A percentile compares a stretch with the other conserved stretches of the same genome.
phyloP scores from a whole-genome alignment of 2,329 filamentous ascomycete species.

The Cytospora schulzeri region DNA sequence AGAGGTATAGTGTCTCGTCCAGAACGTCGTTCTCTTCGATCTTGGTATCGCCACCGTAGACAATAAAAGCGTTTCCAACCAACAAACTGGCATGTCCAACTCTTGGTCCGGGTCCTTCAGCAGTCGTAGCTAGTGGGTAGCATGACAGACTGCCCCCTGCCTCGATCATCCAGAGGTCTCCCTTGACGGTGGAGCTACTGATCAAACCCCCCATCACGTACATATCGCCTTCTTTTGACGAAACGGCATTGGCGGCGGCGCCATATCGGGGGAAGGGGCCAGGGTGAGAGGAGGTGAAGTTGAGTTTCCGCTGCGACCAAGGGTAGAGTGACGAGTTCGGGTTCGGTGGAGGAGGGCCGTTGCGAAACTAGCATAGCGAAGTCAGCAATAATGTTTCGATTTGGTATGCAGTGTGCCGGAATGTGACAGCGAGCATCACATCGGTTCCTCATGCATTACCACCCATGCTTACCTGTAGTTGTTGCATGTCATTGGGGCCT shows the following conservation, averaged over 20 bases:
- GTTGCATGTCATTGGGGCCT: constrained; percentile 40
- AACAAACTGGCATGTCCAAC: constrained; percentile 93
- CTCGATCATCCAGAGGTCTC: constrained; percentile 97
- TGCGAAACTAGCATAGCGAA: constrained; percentile 51
- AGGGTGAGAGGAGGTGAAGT: constrained; percentile 77
- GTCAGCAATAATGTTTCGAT: constrained; percentile 20
- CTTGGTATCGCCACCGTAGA: constrained; percentile 98
- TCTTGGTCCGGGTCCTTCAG: constrained; percentile 90
- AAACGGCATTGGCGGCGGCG: constrained; percentile 87
- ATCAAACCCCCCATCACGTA: constrained; percentile 98
- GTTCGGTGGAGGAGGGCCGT: constrained; percentile 51
- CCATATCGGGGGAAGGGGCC: constrained; percentile 97
- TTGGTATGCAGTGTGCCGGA: background rate
- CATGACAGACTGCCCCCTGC: constrained; percentile 85
- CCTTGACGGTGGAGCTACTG: constrained; percentile 92
- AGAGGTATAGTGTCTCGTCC: constrained; percentile 92
- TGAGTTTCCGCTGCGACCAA: constrained; percentile 89
- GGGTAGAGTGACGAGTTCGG: constrained; percentile 85
- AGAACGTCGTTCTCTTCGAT: constrained; percentile 88
- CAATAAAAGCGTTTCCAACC: constrained; percentile 97
- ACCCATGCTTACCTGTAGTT: constrained; percentile 43
- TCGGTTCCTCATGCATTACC: background rate
- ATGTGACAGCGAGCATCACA: background rate
- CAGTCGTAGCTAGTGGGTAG: constrained; percentile 87
- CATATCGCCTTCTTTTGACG: constrained; percentile 95